Evolutionary conservation across 177 flowering plant species (phyloP).

Genomic region (Vitis hybrid): DNA sequence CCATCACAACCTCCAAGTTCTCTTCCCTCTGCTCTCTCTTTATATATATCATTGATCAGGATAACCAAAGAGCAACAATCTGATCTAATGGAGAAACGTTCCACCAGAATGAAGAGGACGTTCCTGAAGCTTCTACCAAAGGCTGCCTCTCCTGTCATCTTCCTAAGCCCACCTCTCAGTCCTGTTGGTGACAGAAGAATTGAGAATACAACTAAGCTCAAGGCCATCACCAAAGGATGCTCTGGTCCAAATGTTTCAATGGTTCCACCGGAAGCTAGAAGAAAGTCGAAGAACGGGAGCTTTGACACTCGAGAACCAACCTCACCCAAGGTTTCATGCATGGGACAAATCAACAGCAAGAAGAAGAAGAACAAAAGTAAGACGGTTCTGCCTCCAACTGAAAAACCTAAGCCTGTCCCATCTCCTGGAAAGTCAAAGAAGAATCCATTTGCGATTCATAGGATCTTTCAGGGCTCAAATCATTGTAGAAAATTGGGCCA

Average conservation of each 20-base stretch:
- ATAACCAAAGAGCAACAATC: not conserved
- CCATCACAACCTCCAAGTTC: not conserved
- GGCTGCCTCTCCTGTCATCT: conserved; percentile 11
- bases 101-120: conserved; percentile 1
- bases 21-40: not conserved
- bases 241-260: conserved; percentile 3
- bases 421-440: conserved; percentile 5
- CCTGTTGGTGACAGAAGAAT: conserved; percentile 1
- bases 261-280: conserved; percentile 19
- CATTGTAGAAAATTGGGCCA: not conserved
- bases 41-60: not conserved
- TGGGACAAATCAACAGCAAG: conserved; percentile 29
- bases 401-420: not conserved
- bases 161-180: conserved; percentile 16
- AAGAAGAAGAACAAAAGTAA: not conserved
- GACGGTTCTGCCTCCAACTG: too few relatives aligned
- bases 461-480: not conserved
- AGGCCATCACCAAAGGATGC: not conserved
- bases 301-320: conserved; percentile 30
- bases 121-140: conserved; percentile 8
- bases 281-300: conserved; percentile 19
- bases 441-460: not conserved
- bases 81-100: conserved; percentile 18
- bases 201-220: not conserved
- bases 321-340: conserved; percentile 38